phyloP scores from a whole-genome alignment of 2,329 filamentous ascomycete species.

The Calonectria pteridis region DNA sequence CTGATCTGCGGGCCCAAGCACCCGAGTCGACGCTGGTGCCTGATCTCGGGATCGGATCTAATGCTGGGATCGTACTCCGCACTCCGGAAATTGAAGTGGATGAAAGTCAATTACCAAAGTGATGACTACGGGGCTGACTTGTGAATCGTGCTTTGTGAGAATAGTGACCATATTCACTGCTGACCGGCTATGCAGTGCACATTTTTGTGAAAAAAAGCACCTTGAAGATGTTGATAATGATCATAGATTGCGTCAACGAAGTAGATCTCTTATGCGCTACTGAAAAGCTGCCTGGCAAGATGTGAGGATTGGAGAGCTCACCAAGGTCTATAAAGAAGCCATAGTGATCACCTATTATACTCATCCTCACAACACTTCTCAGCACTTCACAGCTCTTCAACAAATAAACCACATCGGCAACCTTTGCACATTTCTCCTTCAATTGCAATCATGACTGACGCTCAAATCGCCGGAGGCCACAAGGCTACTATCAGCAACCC shows the following conservation, averaged over 20 bases:
- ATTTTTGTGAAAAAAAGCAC: neutral
- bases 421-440: neutral
- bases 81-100: neutral
- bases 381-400: neutral
- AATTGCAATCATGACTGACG: constrained; percentile 59
- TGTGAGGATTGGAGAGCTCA: neutral
- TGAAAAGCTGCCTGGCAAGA: constrained; percentile 9
- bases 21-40: neutral
- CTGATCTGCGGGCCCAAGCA: neutral
- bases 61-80: neutral
- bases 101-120: neutral
- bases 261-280: neutral
- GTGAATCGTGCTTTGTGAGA: neutral
- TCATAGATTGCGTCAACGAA: constrained; percentile 40
- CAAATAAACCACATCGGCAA: neutral
- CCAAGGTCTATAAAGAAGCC: constrained; percentile 32
- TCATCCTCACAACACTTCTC: neutral
- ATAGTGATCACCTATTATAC: neutral
- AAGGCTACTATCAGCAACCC: constrained; percentile 71
- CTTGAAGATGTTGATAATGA: neutral
- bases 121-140: neutral
- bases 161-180: neutral
- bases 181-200: neutral
- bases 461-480: constrained; percentile 68
- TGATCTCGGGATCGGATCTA: constrained; percentile 3